Base-by-base conservation (phyloP, 345 rosid genomes). In the Orychophragmus violaceus region DNA sequence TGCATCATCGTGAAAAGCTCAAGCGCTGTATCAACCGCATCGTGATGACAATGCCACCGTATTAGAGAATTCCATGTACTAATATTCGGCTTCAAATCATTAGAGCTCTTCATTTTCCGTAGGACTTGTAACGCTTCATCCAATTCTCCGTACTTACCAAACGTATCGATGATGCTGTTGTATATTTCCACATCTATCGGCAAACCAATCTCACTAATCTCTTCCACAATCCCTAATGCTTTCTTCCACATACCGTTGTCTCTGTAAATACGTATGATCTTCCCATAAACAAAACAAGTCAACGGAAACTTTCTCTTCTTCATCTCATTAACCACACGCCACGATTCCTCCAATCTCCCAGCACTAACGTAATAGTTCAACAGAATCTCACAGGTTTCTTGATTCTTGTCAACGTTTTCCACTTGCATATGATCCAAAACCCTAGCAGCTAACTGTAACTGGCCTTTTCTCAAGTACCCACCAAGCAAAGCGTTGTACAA, bases 171-270 rank as follows among this genome's bases (percentile, higher is more conserved):
- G 41, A 84, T 64, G 53, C 84, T 81, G 36, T 80, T 82, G 39
- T 84, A 87, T 69, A 84, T 73, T 66, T 81, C 83, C 11, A 65
- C 77, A 72, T 84, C 92, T n/a, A 77, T 67, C 0, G 76, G 36
- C 57, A 81, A 45, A 12, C 87, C 86, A 71, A 59, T 74, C 66
- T 79, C 83, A 29, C 70, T 68, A 8, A 87, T 77, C 83, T 87
- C 89, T 19, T 80, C 82, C 30, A 87, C 46, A 55, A 84, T 69
- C 53, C 77, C 82, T 42, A 87, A 48, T 0, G 87, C 92, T 77
- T 87, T 87, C 83, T 80, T 87, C 89, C 92, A 82, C 92, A 87
- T 87, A 10, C 92, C 92, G 14, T 87, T 87, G 52, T 87, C 84
- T 71, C 89, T 78, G 68, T 87, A 87, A 39, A 87, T 77, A 58